These are phyloP conservation scores for Sporothrix euskadiensis DNA, from an alignment of 2,329 filamentous ascomycete species.

Conservation along the genomic window DNA sequence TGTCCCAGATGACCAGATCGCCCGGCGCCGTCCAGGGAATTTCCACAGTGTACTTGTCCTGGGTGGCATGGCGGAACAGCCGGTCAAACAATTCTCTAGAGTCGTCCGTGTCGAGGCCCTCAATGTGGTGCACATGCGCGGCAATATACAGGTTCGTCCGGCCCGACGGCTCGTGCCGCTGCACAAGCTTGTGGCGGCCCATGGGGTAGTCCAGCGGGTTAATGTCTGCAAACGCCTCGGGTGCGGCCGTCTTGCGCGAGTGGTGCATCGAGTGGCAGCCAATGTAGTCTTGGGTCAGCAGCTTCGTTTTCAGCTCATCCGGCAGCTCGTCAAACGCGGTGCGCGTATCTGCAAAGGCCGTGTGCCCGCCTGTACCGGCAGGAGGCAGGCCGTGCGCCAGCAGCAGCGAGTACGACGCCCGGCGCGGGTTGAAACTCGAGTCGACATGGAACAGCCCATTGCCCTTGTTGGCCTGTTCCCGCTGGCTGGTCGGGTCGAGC, in stretches of 20 bases:
- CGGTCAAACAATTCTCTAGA: not conserved
- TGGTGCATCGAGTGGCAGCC: constrained; percentile 11
- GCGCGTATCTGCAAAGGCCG: constrained; percentile 7
- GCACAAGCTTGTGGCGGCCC: not conserved
- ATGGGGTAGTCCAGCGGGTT: constrained; percentile 5
- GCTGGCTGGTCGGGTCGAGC: not conserved
- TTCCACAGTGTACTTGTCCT: not conserved
- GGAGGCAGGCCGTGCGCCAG: not conserved
- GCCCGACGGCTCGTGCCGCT: not conserved
- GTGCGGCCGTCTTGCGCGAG: not conserved
- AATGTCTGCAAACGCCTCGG: not conserved
- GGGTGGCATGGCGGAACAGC: not conserved
- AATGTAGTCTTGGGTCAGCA: not conserved
- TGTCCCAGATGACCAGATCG: constrained; percentile 12
- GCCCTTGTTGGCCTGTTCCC: constrained; percentile 7
- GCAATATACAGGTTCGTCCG: not conserved
- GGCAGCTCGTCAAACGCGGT: constrained; percentile 11
- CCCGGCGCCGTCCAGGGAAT: not conserved
- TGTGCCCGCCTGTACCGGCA: not conserved
- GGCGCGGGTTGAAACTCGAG: constrained; percentile 7
- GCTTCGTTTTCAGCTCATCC: not conserved
- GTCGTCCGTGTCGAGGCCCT: not conserved
- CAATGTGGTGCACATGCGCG: not conserved
- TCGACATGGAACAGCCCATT: constrained; percentile 6
- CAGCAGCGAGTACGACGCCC: constrained; percentile 11